Percentiles rank a stretch among this genome's conserved stretches.
phyloP scores from a whole-genome alignment of 2,329 filamentous ascomycete genomes.

The Apiospora saccharicola region DNA sequence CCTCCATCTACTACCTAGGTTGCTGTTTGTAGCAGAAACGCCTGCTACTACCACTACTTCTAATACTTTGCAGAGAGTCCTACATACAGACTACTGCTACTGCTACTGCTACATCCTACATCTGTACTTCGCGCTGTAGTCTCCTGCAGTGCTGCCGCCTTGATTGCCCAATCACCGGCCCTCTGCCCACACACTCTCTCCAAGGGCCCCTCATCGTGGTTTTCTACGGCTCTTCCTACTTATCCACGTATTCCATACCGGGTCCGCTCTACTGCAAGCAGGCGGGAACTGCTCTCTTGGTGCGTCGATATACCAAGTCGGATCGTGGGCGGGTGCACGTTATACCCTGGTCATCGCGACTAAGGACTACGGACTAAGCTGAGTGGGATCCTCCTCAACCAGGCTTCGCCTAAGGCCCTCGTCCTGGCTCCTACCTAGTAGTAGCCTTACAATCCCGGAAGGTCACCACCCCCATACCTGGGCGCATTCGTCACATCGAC shows the following conservation, averaged over 20 bases:
- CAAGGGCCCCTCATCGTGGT: conserved; percentile 7
- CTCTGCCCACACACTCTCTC: conserved; percentile 7
- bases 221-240: conserved; percentile 15
- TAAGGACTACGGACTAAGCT: background rate
- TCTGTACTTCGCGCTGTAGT: background rate
- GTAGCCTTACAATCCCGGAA: conserved; percentile 11
- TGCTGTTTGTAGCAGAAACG: conserved; percentile 1
- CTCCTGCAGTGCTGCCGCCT: conserved; percentile 17
- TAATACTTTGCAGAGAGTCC: background rate
- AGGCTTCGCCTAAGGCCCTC: conserved; percentile 2
- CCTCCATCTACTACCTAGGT: background rate
- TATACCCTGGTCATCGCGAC: conserved; percentile 11
- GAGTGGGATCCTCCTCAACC: background rate
- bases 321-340: conserved; percentile 8
- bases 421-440: conserved; percentile 11
- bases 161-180: background rate
- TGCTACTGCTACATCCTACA: background rate
- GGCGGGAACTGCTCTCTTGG: conserved; percentile 17
- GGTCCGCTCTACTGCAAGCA: conserved; percentile 19
- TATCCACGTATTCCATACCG: conserved; percentile 18
- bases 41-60: background rate
- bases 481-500: conserved; percentile 21
- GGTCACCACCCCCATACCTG: conserved; percentile 4
- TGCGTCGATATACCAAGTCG: conserved; percentile 14
- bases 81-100: background rate